These are phyloP conservation scores for Crucibulum parvulum DNA, from an alignment of 1,284 basidiomycete genomes.

Conservation along the genomic window DNA sequence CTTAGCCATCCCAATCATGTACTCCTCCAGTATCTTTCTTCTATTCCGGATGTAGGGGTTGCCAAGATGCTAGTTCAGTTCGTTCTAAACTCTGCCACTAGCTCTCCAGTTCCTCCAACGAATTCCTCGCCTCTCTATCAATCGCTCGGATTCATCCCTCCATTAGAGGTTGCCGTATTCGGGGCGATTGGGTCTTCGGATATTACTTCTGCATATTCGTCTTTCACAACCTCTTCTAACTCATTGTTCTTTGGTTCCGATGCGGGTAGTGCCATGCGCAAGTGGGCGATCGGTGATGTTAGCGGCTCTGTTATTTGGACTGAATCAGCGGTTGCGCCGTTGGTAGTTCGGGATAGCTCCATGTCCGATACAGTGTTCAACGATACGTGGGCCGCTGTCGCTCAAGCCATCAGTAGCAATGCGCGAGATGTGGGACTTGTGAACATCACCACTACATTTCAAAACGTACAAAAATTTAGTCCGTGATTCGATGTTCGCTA, in stretches of 20 bases:
- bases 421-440: slow-evolving; percentile 38
- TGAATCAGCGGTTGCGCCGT: slow-evolving; percentile 52
- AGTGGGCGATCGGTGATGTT: slow-evolving; percentile 58
- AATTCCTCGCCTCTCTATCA: slow-evolving; percentile 44
- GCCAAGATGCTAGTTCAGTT: slow-evolving; percentile 57
- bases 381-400: slow-evolving; percentile 55
- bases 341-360: slow-evolving; percentile 55
- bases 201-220: slow-evolving; percentile 53
- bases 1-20: slow-evolving; percentile 61
- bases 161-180: slow-evolving; percentile 67
- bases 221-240: slow-evolving; percentile 57
- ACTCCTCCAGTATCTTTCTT: slow-evolving; percentile 60
- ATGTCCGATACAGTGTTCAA: slow-evolving; percentile 53
- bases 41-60: slow-evolving; percentile 52
- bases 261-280: slow-evolving; percentile 51
- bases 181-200: slow-evolving; percentile 58
- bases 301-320: slow-evolving; percentile 55
- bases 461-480: slow-evolving; percentile 32
- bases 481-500: slow-evolving; percentile 12
- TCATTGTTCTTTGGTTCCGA: slow-evolving; percentile 66
- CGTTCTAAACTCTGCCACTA: slow-evolving; percentile 43
- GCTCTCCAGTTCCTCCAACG: slow-evolving; percentile 48
- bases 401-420: slow-evolving; percentile 40
- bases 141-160: slow-evolving; percentile 53
- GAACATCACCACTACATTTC: slow-evolving; percentile 49